Evolutionary conservation across 495 filamentous ascomycete genomes (phyloP).

Genomic region (Symbiotaphrina buchneri): DNA sequence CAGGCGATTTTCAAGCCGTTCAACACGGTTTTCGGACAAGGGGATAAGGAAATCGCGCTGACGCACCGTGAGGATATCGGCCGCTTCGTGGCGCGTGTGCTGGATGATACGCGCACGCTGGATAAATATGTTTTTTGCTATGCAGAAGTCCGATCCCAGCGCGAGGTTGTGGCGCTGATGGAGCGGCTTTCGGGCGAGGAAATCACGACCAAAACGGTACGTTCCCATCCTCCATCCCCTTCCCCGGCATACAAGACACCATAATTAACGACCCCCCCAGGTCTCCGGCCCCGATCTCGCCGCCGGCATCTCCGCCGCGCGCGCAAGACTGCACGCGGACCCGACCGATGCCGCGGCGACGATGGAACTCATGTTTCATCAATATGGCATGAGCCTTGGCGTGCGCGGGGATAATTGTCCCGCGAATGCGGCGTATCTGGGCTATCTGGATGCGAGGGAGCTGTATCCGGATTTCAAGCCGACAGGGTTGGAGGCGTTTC

Average conservation of each 20-base stretch:
- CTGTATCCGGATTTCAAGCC: slow-evolving; percentile 35
- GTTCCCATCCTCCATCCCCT: slow-evolving; percentile 8
- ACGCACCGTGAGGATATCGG: slow-evolving; percentile 33
- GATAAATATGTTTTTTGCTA: slow-evolving; percentile 33
- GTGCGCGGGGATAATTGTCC: slow-evolving; percentile 33
- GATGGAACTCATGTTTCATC: slow-evolving; percentile 2
- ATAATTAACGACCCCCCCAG: background rate
- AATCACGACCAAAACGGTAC: slow-evolving; percentile 23
- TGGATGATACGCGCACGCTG: slow-evolving; percentile 28
- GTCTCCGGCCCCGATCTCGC: background rate
- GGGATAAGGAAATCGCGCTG: slow-evolving; percentile 21
- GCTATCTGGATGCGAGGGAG: slow-evolving; percentile 30
- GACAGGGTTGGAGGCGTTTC: no score
- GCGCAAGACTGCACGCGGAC: background rate
- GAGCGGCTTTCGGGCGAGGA: slow-evolving; percentile 31
- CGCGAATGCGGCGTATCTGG: slow-evolving; percentile 32
- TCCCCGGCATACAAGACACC: background rate
- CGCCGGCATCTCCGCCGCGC: background rate
- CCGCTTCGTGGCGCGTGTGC: slow-evolving; percentile 28
- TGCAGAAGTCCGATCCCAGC: slow-evolving; percentile 22
- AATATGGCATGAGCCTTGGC: slow-evolving; percentile 28
- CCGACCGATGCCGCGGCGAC: background rate
- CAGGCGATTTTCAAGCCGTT: slow-evolving; percentile 20
- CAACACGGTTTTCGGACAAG: slow-evolving; percentile 26
- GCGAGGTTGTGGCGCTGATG: slow-evolving; percentile 23